Percentiles rank a stretch among this genome's conserved stretches.
These are phyloP conservation scores for Mycosphaerella sp. DNA, from an alignment of 2,329 filamentous ascomycete genomes.

Conservation along the genomic window DNA sequence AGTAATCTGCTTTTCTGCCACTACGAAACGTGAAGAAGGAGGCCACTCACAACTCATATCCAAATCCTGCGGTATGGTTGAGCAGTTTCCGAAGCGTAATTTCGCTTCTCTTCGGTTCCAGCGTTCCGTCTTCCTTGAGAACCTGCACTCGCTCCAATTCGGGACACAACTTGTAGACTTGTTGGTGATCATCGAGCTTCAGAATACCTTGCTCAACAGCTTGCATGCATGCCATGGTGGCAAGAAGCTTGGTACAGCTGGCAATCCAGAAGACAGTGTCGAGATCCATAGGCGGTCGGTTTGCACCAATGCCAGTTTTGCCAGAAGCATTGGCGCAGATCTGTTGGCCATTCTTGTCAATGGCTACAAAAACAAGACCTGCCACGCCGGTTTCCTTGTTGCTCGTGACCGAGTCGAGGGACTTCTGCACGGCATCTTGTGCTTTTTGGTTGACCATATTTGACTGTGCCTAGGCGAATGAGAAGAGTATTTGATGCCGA, in stretches of 20 bases:
- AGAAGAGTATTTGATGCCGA: too few species aligned
- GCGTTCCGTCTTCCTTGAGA: constrained; percentile 36
- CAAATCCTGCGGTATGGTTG: constrained; percentile 47
- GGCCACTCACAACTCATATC: constrained; percentile 40
- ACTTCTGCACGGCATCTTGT: constrained; percentile 35
- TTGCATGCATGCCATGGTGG: constrained; percentile 44
- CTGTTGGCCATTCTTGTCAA: constrained; percentile 41
- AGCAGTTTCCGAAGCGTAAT: constrained; percentile 50
- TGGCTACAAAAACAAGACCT: constrained; percentile 42
- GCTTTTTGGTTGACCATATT: constrained; percentile 27
- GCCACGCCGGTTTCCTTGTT: constrained; percentile 34
- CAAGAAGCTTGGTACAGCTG: constrained; percentile 45
- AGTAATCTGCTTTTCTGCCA: neutral
- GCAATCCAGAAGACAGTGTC: constrained; percentile 57
- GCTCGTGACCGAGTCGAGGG: constrained; percentile 33
- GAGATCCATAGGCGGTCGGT: constrained; percentile 50
- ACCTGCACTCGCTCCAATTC: constrained; percentile 42
- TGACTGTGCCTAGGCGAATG: neutral
- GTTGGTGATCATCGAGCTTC: constrained; percentile 38
- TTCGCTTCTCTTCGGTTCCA: constrained; percentile 40
- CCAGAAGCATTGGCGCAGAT: constrained; percentile 42
- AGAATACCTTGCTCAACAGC: constrained; percentile 42
- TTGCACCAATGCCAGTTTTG: constrained; percentile 34
- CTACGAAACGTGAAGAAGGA: too few species aligned
- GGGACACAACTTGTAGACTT: constrained; percentile 38